Conservation (phyloP, 371 early-diverging fungal species). For the Encephalitozoon hellem region DNA sequence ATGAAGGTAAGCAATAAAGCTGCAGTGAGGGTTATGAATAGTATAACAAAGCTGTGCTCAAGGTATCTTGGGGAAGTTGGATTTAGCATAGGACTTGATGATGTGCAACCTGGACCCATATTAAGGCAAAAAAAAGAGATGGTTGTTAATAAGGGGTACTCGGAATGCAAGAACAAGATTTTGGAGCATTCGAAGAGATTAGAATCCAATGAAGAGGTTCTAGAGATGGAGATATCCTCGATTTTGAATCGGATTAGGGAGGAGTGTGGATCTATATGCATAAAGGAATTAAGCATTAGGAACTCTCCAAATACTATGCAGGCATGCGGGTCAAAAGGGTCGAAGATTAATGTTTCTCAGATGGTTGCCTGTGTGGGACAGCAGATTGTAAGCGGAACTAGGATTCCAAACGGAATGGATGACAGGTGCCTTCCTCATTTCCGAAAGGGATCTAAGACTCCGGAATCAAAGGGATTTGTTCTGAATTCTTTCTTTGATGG, state of each 20-base stretch:
- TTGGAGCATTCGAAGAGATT: constrained; percentile 61
- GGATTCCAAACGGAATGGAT: constrained; percentile 89
- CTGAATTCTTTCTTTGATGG: constrained; percentile 89
- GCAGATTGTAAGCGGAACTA: constrained; percentile 86
- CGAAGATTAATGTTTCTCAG: constrained; percentile 92
- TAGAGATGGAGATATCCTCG: constrained; percentile 68
- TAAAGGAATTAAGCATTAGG: constrained; percentile 76
- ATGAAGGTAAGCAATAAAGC: constrained; percentile 74
- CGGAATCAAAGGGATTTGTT: constrained; percentile 92
- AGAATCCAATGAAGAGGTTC: neutral
- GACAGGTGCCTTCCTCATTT: constrained; percentile 93
- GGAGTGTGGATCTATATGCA: constrained; percentile 82
- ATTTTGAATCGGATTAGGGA: constrained; percentile 83
- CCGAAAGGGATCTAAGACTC: constrained; percentile 72
- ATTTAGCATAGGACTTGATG: constrained; percentile 66
- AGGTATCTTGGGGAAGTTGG: constrained; percentile 73
- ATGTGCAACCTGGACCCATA: constrained; percentile 77
- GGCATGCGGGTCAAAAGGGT: constrained; percentile 89
- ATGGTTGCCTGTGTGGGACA: constrained; percentile 99
- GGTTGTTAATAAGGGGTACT: constrained; percentile 70
- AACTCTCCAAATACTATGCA: constrained; percentile 97
- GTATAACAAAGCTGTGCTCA: constrained; percentile 79
- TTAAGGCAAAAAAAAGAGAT: constrained; percentile 70
- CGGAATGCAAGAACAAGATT: constrained; percentile 73
- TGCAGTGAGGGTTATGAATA: constrained; percentile 81